phyloP scores from a whole-genome alignment of 371 early-diverging fungal genomes.

The Thermomucor indicae-seudaticae region DNA sequence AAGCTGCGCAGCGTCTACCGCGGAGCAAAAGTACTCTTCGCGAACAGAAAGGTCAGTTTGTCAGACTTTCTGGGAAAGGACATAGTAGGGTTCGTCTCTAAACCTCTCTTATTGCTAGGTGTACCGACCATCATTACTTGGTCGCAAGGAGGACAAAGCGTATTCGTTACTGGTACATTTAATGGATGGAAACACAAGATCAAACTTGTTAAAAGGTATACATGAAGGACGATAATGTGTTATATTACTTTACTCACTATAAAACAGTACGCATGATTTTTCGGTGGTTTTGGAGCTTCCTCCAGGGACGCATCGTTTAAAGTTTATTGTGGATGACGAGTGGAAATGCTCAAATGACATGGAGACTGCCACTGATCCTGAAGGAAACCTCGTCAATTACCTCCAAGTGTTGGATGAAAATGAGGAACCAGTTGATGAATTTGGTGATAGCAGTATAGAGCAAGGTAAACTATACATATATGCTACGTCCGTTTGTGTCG shows the following conservation, averaged over 20 bases:
- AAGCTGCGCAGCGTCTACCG: conserved; percentile 6
- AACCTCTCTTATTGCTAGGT: conserved; percentile 12
- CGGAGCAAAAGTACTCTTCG: conserved; percentile 3
- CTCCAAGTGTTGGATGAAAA: conserved; percentile 74
- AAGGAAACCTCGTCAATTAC: conserved; percentile 95
- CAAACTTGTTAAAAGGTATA: conserved; percentile 72
- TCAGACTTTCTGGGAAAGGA: too few species aligned
- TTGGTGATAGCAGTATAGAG: conserved; percentile 28
- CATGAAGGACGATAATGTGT: conserved; percentile 1
- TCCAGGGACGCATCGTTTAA: conserved; percentile 90
- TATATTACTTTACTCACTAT: background rate
- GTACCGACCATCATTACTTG: conserved; percentile 87
- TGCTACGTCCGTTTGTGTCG: background rate
- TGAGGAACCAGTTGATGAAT: conserved; percentile 39
- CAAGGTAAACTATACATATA: conserved; percentile 15
- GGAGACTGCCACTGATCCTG: conserved; percentile 87
- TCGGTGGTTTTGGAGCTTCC: conserved; percentile 83
- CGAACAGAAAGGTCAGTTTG: background rate
- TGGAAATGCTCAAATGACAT: conserved; percentile 94
- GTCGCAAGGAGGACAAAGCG: conserved; percentile 84
- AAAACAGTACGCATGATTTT: conserved; percentile 67
- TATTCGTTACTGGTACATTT: conserved; percentile 96
- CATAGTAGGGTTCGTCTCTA: too few species aligned
- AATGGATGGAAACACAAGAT: conserved; percentile 97
- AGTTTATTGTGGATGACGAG: conserved; percentile 97